These are phyloP conservation scores for Acanthamoeba healyi DNA, from an alignment of 208 protist species.

Conservation along the genomic window DNA sequence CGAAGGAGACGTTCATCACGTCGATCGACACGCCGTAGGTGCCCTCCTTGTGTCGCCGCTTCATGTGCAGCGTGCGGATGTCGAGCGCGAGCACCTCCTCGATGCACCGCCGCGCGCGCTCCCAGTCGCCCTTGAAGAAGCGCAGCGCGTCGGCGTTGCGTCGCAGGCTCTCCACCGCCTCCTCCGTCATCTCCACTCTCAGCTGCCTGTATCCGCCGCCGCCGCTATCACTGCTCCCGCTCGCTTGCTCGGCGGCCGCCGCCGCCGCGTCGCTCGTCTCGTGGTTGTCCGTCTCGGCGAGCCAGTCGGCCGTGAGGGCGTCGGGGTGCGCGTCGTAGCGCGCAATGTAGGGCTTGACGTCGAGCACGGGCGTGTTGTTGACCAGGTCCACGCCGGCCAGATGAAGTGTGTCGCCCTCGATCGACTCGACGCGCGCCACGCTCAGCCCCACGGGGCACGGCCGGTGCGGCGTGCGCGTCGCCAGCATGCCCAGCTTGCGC, in stretches of 20 bases:
- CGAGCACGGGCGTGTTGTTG: constrained; percentile 96
- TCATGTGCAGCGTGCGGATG: constrained; percentile 51
- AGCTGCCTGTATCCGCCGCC: neutral
- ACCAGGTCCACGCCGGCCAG: constrained; percentile 94
- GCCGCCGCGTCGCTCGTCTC: neutral
- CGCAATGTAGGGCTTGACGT: constrained; percentile 96
- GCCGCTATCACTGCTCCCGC: neutral
- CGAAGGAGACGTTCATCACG: constrained; percentile 4
- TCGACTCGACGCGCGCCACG: constrained; percentile 79
- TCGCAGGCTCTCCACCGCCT: neutral
- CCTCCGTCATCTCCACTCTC: neutral
- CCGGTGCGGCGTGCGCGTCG: constrained; percentile 87
- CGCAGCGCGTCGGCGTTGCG: neutral
- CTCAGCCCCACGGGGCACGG: constrained; percentile 86
- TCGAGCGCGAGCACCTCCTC: constrained; percentile 56
- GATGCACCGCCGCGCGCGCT: constrained; percentile 24
- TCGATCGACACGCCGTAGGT: constrained; percentile 36
- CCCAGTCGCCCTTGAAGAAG: constrained; percentile 35
- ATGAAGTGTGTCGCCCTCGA: constrained; percentile 87
- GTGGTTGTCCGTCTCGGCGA: neutral
- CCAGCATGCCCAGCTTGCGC: constrained; percentile 84
- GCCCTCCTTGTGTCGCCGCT: neutral
- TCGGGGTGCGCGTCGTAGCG: constrained; percentile 77
- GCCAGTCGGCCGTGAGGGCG: constrained; percentile 21
- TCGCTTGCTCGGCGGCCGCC: neutral